phyloP scores from a whole-genome alignment of 306 rosid species.

The Pyrus communis region DNA sequence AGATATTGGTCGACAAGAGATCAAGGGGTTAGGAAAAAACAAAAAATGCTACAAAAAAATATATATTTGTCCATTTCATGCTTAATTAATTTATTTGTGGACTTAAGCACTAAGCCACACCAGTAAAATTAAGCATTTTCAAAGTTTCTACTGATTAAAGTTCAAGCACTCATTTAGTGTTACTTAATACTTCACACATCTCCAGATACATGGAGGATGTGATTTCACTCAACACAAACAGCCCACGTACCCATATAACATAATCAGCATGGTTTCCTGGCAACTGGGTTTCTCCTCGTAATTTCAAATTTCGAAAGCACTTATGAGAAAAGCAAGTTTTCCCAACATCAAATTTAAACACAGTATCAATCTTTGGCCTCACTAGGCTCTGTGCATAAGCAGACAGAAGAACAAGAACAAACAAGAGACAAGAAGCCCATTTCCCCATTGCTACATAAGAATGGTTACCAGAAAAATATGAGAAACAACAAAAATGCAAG shows the following conservation, averaged over 20 bases:
- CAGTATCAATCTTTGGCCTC: neutral
- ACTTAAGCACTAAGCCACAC: no score
- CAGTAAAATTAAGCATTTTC: no score
- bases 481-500: neutral
- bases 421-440: neutral
- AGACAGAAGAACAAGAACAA: neutral
- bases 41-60: no score
- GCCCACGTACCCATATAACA: neutral
- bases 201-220: neutral
- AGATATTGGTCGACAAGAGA: no score
- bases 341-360: neutral
- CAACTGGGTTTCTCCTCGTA: constrained; percentile 4
- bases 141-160: no score
- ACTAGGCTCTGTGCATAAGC: constrained; percentile 4
- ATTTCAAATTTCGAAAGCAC: constrained; percentile 28
- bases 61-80: no score
- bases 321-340: neutral
- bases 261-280: constrained; percentile 12
- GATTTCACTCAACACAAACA: neutral
- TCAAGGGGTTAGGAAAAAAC: no score
- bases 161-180: no score
- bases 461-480: neutral
- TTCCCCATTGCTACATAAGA: neutral
- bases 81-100: no score
- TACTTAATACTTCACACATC: neutral